Conservation (phyloP, 495 filamentous ascomycete genomes). For the Bacidia gigantensis region DNA sequence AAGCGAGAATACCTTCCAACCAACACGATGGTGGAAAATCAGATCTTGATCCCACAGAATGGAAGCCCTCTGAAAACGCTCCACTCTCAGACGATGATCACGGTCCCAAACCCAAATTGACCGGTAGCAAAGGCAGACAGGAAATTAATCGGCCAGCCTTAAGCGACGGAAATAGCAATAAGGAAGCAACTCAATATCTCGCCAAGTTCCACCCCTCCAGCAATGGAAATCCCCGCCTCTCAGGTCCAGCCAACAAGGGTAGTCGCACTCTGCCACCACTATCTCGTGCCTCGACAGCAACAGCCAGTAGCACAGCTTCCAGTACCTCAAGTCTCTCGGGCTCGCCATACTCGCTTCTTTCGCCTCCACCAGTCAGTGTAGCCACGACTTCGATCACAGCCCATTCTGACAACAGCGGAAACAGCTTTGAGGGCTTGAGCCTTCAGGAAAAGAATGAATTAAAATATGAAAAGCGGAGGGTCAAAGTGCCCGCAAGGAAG, state of each 20-base stretch:
- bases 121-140: not conserved
- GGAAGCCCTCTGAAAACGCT: conserved; percentile 41
- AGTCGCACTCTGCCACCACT: conserved; percentile 9
- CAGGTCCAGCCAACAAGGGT: not conserved
- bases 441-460: conserved; percentile 6
- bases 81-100: conserved; percentile 2
- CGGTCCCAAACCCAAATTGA: not conserved
- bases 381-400: conserved; percentile 17
- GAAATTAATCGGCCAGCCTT: conserved; percentile 6
- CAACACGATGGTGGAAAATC: conserved; percentile 26
- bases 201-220: conserved; percentile 28
- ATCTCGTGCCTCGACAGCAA: conserved; percentile 27
- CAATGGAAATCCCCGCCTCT: not conserved
- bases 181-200: conserved; percentile 37
- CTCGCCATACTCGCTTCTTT: conserved; percentile 21
- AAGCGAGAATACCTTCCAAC: conserved; percentile 31
- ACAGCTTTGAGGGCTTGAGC: not conserved
- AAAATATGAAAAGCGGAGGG: conserved; percentile 15
- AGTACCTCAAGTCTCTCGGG: conserved; percentile 28
- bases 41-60: conserved; percentile 45
- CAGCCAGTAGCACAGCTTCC: conserved; percentile 29
- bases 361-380: conserved; percentile 20
- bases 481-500: not conserved
- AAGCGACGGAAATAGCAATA: conserved; percentile 6
- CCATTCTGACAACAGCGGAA: conserved; percentile 11